These are phyloP conservation scores for Microsporum ferrugineum DNA, from an alignment of 2,329 filamentous ascomycete species.

Conservation along the genomic window DNA sequence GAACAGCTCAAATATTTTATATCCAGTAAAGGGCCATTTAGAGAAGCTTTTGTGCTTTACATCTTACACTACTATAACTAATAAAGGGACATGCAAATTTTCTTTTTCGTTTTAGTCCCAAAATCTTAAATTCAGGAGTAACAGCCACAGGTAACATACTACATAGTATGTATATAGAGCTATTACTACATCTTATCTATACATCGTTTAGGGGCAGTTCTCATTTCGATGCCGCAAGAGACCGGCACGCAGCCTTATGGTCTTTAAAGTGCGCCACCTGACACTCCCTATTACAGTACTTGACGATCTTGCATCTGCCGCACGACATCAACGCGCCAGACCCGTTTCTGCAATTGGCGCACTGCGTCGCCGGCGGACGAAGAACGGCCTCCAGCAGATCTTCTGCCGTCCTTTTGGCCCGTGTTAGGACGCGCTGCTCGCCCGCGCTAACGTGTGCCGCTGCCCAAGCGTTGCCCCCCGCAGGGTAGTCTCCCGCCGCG, in stretches of 20 bases:
- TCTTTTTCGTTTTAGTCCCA: too few species aligned
- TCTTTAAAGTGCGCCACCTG: constrained; percentile 25
- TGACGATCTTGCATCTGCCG: constrained; percentile 24
- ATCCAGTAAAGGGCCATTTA: too few species aligned
- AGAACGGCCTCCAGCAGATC: constrained; percentile 20
- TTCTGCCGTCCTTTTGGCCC: constrained; percentile 24
- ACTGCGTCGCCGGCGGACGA: constrained; percentile 15
- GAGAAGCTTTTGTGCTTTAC: too few species aligned
- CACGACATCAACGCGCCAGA: constrained; percentile 23
- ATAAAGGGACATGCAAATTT: too few species aligned
- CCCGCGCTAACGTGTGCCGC: constrained; percentile 24
- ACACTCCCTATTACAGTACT: constrained; percentile 24
- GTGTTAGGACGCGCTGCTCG: constrained; percentile 26
- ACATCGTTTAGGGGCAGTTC: background rate
- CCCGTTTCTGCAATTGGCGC: constrained; percentile 22
- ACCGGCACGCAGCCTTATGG: constrained; percentile 18
- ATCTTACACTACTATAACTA: too few species aligned
- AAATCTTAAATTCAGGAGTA: too few species aligned
- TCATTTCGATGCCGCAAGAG: background rate
- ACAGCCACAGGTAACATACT: too few species aligned
- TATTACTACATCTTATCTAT: too few species aligned
- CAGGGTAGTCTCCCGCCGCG: constrained; percentile 22
- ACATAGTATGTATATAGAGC: too few species aligned
- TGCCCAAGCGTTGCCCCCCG: constrained; percentile 27
- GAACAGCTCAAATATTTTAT: too few species aligned